Base-by-base conservation (phyloP, 2,329 filamentous ascomycete genomes). In the Verticillium nubilum region DNA sequence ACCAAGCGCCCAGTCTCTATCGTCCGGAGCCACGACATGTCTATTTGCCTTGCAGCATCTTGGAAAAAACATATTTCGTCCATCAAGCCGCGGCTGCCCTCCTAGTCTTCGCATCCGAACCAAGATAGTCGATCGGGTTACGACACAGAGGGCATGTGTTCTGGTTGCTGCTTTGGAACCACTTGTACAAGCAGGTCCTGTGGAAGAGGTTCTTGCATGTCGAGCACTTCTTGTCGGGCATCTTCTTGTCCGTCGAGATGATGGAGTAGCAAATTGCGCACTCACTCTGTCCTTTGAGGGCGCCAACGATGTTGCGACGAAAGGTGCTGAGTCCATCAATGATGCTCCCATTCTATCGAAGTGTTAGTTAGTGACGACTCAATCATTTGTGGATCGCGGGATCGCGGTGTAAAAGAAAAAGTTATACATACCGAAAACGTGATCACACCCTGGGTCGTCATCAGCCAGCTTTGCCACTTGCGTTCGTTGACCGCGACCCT, bases 261-360 rank as follows among this genome's bases (percentile, higher is more conserved):
- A 99, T 92, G 61, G 88, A 92, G 78, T 98, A 98, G 79, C 94
- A 98, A 70, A 98, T 98, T 10, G 95, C 92, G 70, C 95, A 99
- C 74, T 99, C 95, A 23, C 85, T 90, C 74, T 98, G 93, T 35
- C 93, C 95, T 76, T 96, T 95, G 65, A 99, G 82, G 4, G 91
- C 91, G 1, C 92, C 91, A 15, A 88, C 85, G 13, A 99, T 88
- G 72, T 98, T 98, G 63, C 88, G 86, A 64, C 90, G 86, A 80
- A 96, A 98, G 9, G 91, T 87, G 13, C 88, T 81, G 29, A 99
- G 78, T 1, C 93, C 95, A 66, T 98, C 94, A 58, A 93, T 89
- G 60, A 99, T 85, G 70, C 85, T 91, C 58, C 92, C 92, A 68
- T 95, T 94, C 80, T 85, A 63, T 55, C 9, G 50, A 37, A 9